phyloP scores from a whole-genome alignment of 2,329 filamentous ascomycete species.

The Xylariaceae sp. region DNA sequence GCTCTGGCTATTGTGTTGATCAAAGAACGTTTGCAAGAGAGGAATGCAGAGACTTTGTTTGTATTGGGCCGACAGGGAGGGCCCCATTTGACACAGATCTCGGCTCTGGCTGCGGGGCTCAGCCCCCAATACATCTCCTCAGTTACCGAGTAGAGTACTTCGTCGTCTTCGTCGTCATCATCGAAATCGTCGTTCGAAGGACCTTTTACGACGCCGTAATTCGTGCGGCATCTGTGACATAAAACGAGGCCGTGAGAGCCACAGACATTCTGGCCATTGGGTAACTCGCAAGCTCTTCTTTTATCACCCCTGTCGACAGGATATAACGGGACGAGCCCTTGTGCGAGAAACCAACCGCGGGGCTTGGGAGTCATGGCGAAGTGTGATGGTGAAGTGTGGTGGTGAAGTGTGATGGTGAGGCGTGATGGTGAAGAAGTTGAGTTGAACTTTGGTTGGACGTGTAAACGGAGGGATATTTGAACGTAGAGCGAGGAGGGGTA shows the following conservation, averaged over 20 bases:
- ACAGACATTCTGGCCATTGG: not conserved
- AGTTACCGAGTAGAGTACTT: slow-evolving; percentile 31
- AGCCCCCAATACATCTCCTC: slow-evolving; percentile 21
- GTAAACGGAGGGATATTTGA: no score
- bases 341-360: not conserved
- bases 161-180: slow-evolving; percentile 30
- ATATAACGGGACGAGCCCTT: not conserved
- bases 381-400: no score
- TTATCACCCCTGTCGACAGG: not conserved
- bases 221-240: not conserved
- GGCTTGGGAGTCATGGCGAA: not conserved
- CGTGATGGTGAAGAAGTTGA: no score
- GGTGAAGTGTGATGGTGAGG: no score
- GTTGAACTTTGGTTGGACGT: no score
- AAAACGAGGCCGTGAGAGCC: not conserved
- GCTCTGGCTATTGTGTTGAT: no score
- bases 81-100: slow-evolving; percentile 1
- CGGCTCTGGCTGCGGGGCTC: slow-evolving; percentile 1
- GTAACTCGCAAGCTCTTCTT: not conserved
- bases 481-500: no score
- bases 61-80: no score
- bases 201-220: not conserved
- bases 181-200: not conserved
- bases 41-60: no score
- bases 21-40: no score